phyloP scores from a whole-genome alignment of 1,284 basidiomycete genomes.

The Xanthoconium separans region DNA sequence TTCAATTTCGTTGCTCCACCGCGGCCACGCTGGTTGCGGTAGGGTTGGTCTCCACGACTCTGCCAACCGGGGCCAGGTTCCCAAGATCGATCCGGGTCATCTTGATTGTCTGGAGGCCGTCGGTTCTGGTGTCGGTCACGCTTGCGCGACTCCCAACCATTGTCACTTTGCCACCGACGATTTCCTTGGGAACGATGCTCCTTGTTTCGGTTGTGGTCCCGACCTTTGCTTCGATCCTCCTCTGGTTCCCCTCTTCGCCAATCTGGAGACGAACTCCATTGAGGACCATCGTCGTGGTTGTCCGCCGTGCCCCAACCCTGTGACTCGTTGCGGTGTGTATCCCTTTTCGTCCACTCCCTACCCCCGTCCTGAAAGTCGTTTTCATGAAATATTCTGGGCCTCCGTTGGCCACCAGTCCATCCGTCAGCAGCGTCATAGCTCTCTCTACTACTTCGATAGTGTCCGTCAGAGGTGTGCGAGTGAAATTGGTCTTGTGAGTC shows the following conservation, averaged over 20 bases:
- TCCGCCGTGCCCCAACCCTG: constrained; percentile 38
- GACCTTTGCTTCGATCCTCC: constrained; percentile 31
- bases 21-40: constrained; percentile 40
- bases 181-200: constrained; percentile 31
- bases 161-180: constrained; percentile 38
- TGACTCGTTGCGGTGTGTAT: constrained; percentile 43
- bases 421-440: constrained; percentile 45
- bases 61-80: constrained; percentile 65
- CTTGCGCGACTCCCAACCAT: constrained; percentile 39
- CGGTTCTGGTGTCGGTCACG: constrained; percentile 34
- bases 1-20: constrained; percentile 36
- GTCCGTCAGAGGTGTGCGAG: constrained; percentile 42
- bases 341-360: constrained; percentile 46
- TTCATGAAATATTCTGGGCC: constrained; percentile 37
- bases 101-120: constrained; percentile 28
- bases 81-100: constrained; percentile 54
- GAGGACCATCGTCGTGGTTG: constrained; percentile 40
- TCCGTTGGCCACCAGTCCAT: constrained; percentile 46
- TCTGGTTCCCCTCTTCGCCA: constrained; percentile 31
- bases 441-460: constrained; percentile 50
- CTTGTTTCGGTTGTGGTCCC: constrained; percentile 28
- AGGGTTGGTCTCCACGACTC: constrained; percentile 36
- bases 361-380: constrained; percentile 38
- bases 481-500: constrained; percentile 55
- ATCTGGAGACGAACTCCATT: constrained; percentile 40